These are phyloP conservation scores for Solanum sejunctum DNA, from an alignment of 257 asterid genomes.

Conservation along the genomic window DNA sequence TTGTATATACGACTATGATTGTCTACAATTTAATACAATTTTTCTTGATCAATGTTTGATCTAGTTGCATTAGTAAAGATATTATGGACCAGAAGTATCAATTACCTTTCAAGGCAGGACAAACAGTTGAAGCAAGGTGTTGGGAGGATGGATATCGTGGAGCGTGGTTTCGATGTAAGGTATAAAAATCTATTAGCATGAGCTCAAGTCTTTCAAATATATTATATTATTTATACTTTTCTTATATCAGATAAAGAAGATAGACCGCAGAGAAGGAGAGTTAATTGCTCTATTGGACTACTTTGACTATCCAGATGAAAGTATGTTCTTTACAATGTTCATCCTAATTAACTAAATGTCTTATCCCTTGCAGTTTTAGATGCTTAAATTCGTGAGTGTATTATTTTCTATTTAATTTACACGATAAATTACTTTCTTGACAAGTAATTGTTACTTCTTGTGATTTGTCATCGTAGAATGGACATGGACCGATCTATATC, in stretches of 20 bases:
- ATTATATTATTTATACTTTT: neutral
- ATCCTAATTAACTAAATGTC: neutral
- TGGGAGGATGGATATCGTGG: conserved; percentile 1
- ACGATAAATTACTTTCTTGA: too few species aligned
- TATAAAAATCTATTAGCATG: neutral
- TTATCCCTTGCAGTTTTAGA: neutral
- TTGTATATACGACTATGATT: neutral
- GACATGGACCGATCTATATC: conserved; percentile 26
- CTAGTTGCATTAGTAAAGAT: neutral
- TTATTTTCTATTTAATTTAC: neutral
- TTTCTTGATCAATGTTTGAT: neutral
- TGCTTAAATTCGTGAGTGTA: neutral
- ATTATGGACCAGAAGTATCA: neutral
- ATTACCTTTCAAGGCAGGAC: conserved; percentile 7
- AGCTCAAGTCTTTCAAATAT: neutral
- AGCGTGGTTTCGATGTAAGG: conserved; percentile 19
- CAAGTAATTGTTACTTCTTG: neutral
- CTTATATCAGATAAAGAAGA: conserved; percentile 28
- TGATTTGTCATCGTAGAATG: conserved; percentile 3
- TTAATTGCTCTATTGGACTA: conserved; percentile 18
- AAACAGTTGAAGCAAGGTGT: conserved; percentile 9
- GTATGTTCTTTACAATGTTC: conserved; percentile 23
- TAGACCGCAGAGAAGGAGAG: conserved; percentile 2
- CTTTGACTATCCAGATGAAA: conserved; percentile 48
- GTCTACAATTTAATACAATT: neutral